phyloP scores from a whole-genome alignment of 2,329 filamentous ascomycete genomes.

The Talaromyces pinophilus region DNA sequence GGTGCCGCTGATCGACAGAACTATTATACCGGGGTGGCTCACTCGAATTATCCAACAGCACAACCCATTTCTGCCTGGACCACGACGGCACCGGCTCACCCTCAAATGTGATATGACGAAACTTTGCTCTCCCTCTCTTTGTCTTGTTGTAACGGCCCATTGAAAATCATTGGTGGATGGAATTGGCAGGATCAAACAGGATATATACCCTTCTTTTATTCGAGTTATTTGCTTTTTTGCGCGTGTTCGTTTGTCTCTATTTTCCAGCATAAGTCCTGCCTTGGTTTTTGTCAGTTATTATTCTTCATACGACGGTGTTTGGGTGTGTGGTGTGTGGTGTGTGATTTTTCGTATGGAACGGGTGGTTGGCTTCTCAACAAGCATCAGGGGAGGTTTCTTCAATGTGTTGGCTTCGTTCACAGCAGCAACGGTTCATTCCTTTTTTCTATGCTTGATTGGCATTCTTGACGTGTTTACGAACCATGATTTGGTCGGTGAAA shows the following conservation, averaged over 20 bases:
- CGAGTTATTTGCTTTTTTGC: background rate
- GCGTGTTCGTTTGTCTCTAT: background rate
- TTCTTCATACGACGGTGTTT: slow-evolving; percentile 13
- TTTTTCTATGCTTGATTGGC: background rate
- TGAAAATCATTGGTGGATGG: slow-evolving; percentile 14
- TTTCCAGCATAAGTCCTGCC: background rate
- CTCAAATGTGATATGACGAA: slow-evolving; percentile 36
- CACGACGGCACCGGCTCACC: slow-evolving; percentile 41
- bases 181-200: slow-evolving; percentile 18
- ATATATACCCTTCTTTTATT: slow-evolving; percentile 21
- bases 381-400: slow-evolving; percentile 12
- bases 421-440: slow-evolving; percentile 1
- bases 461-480: slow-evolving; percentile 11
- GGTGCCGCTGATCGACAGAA: slow-evolving; percentile 34
- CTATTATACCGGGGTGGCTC: slow-evolving; percentile 38
- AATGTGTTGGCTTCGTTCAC: background rate
- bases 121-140: background rate
- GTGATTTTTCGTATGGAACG: slow-evolving; percentile 12
- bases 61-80: slow-evolving; percentile 40
- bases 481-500: slow-evolving; percentile 4
- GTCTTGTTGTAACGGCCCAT: slow-evolving; percentile 17
- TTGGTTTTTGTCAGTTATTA: background rate
- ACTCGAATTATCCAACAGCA: slow-evolving; percentile 36
- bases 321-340: slow-evolving; percentile 18
- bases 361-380: slow-evolving; percentile 12